phyloP scores from a whole-genome alignment of 768 basidiomycete genomes.

The Leccinum uliginosum region DNA sequence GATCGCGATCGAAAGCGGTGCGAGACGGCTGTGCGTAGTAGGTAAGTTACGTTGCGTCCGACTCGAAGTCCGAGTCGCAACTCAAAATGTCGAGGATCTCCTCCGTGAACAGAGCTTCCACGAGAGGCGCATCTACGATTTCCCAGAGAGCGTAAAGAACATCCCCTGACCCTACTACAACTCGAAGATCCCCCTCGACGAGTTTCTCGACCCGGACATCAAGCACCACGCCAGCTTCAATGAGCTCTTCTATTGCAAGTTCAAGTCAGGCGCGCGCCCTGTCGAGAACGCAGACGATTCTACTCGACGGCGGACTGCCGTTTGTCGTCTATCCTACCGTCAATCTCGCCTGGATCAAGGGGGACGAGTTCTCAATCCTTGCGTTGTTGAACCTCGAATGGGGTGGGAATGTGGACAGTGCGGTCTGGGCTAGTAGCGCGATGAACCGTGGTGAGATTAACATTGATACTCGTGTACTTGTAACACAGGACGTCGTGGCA shows the following conservation, averaged over 20 bases:
- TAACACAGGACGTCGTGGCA: too few species aligned
- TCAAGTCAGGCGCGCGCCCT: slow-evolving; percentile 59
- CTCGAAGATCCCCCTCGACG: slow-evolving; percentile 42
- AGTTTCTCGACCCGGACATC: slow-evolving; percentile 63
- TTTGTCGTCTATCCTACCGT: too few species aligned
- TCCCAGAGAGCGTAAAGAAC: slow-evolving; percentile 45
- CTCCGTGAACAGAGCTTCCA: too few species aligned
- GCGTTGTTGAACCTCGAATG: slow-evolving; percentile 40
- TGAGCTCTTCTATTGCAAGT: slow-evolving; percentile 64
- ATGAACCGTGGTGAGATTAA: too few species aligned
- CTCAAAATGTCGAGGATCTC: too few species aligned
- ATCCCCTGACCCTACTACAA: slow-evolving; percentile 48
- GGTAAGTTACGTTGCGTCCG: too few species aligned
- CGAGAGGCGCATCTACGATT: slow-evolving; percentile 54
- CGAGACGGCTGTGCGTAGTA: too few species aligned
- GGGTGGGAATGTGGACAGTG: background rate
- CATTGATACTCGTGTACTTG: too few species aligned
- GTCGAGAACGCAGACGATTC: slow-evolving; percentile 50
- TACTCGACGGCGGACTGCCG: slow-evolving; percentile 68
- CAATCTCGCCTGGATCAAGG: slow-evolving; percentile 48
- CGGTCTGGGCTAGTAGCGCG: too few species aligned
- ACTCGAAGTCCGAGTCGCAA: too few species aligned
- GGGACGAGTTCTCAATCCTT: slow-evolving; percentile 62
- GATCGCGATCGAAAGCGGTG: too few species aligned
- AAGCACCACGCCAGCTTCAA: slow-evolving; percentile 65